These are phyloP conservation scores for Przewalskia tangutica DNA, from an alignment of 257 asterid genomes.

Conservation along the genomic window DNA sequence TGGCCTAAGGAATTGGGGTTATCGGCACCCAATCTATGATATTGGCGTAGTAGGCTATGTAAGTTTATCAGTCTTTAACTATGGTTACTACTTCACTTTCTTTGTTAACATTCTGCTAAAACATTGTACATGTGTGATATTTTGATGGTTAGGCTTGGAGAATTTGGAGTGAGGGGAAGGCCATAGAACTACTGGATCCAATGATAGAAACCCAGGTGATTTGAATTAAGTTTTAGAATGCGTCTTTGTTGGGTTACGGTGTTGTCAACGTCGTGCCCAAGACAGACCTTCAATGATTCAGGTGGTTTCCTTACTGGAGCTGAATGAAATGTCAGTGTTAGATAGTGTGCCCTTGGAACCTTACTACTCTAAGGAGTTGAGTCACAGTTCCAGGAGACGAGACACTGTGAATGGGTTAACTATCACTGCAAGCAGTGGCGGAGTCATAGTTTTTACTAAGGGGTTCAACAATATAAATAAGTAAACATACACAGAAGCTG, in stretches of 20 bases:
- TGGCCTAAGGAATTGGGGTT: conserved; percentile 30
- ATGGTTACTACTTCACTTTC: neutral
- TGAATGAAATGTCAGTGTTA: conserved; percentile 11
- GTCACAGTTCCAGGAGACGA: neutral
- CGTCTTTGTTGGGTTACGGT: conserved; percentile 32
- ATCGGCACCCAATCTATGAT: conserved; percentile 30
- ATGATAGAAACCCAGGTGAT: conserved; percentile 3
- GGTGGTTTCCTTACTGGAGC: conserved; percentile 28
- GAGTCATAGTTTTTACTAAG: no score
- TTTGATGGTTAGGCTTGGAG: conserved; percentile 28
- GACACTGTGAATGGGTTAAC: neutral
- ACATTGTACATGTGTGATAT: neutral
- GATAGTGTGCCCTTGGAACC: conserved; percentile 28
- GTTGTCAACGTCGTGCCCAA: conserved; percentile 23
- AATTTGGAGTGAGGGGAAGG: conserved; percentile 29
- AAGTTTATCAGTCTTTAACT: conserved; percentile 2
- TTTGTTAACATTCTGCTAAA: neutral
- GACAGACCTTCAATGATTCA: conserved; percentile 27
- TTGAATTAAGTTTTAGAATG: conserved; percentile 13
- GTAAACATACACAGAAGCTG: no score
- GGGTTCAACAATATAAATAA: no score
- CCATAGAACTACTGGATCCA: conserved; percentile 21
- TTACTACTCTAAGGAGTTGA: conserved; percentile 14
- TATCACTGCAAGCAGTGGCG: neutral
- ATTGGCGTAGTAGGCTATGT: conserved; percentile 34